These are phyloP conservation scores for Diaporthe velutina DNA, from an alignment of 2,329 filamentous ascomycete species.

Conservation along the genomic window DNA sequence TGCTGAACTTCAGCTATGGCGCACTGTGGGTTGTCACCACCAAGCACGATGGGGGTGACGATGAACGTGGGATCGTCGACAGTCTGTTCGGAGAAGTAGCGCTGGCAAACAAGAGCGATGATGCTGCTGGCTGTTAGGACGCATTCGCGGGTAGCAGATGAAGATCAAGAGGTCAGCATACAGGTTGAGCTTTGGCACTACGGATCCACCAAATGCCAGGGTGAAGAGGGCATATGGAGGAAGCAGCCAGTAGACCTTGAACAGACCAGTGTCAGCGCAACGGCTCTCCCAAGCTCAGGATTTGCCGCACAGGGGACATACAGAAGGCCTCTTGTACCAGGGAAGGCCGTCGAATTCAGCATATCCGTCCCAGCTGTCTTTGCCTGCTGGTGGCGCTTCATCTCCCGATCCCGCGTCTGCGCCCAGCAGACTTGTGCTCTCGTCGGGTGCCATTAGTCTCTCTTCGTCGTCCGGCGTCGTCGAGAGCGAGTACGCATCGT, in stretches of 20 bases:
- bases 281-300: neutral
- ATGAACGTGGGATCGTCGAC: constrained; percentile 69
- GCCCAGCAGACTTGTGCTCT: constrained; percentile 56
- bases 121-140: constrained; percentile 62
- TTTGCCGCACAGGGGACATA: constrained; percentile 67
- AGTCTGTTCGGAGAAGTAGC: constrained; percentile 81
- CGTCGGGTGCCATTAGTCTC: constrained; percentile 41
- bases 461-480: constrained; percentile 30
- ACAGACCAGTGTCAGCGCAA: constrained; percentile 44
- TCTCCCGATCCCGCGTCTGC: constrained; percentile 43
- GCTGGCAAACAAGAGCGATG: constrained; percentile 83
- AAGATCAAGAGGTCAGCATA: constrained; percentile 50
- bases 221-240: constrained; percentile 85
- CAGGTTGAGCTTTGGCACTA: constrained; percentile 90
- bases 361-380: constrained; percentile 60
- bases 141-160: neutral
- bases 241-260: constrained; percentile 86
- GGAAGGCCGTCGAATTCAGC: constrained; percentile 72
- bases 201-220: constrained; percentile 85
- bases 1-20: constrained; percentile 83
- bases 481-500: constrained; percentile 33
- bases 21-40: constrained; percentile 83
- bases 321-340: constrained; percentile 74
- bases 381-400: constrained; percentile 32
- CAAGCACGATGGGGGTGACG: constrained; percentile 74